Conservation (phyloP, 1,139 yeast genomes). For the Arxiozyma slooffiae region DNA sequence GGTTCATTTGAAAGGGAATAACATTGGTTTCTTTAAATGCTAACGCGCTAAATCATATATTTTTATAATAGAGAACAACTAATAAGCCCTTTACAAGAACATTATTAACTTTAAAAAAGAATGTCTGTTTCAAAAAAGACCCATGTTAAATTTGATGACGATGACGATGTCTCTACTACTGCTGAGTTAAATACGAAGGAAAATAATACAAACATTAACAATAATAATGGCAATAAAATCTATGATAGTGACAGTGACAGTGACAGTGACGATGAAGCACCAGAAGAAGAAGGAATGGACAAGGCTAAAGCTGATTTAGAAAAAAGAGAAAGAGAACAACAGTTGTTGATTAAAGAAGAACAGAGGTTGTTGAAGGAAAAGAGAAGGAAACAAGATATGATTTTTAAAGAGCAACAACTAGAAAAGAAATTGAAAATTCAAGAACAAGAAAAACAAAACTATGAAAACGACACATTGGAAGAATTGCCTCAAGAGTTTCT, state of each 20-base stretch:
- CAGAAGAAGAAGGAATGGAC: conserved; percentile 33
- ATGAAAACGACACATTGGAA: conserved; percentile 15
- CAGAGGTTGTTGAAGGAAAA: conserved; percentile 38
- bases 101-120: not conserved
- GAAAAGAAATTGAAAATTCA: conserved; percentile 21
- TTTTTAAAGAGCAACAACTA: conserved; percentile 39
- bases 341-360: conserved; percentile 32
- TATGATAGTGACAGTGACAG: conserved; percentile 23
- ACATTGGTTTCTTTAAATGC: not conserved
- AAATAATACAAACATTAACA: not conserved
- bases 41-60: too few species aligned
- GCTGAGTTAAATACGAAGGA: not conserved
- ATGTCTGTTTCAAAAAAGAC: not conserved
- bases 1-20: too few species aligned
- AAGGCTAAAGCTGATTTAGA: conserved; percentile 28
- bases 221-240: not conserved
- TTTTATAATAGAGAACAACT: not conserved
- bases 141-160: conserved; percentile 19
- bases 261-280: conserved; percentile 30
- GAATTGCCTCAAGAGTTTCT: conserved; percentile 28
- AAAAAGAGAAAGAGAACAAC: conserved; percentile 32
- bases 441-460: conserved; percentile 19
- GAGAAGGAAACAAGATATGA: conserved; percentile 42
- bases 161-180: conserved; percentile 2
- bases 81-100: not conserved